Base-by-base conservation (phyloP, 1,284 basidiomycete genomes). In the Sanguinoderma infundibulare region DNA sequence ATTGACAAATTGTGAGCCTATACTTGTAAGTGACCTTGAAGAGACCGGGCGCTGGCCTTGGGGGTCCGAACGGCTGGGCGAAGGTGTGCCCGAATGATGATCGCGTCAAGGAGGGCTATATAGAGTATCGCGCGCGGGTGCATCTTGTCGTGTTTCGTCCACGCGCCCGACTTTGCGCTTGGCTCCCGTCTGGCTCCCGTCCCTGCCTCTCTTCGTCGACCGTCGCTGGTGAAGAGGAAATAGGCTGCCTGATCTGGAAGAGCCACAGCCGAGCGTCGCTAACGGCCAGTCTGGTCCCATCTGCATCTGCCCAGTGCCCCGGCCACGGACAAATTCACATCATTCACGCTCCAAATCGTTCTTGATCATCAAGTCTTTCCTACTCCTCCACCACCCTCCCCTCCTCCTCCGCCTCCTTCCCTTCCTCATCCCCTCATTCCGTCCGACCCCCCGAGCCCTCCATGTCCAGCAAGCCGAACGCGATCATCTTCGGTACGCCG, bases 401-500 rank as follows among this genome's bases (percentile, higher is more conserved):
- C 34, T 57, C 57, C 51, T 38, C 59, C n/a, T 39, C 53, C 53
- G 5, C 49, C 60, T 32, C 59, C 57, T 34, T 39, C 51, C 35
- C 50, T 62, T 35, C 57, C 57, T 58, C 53, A 34, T 40, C 61
- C 44, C 46, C 42, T 34, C 32, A 46, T 58, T 50, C 52, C 44
- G 44, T 53, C 60, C 63, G 60, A n/a, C n/a, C n/a, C n/a, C n/a
- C n/a, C n/a, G n/a, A n/a, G n/a, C n/a, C n/a, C n/a, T n/a, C n/a
- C n/a, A 79, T 79, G 78, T 73, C 78, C 53, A 74, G 72, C 51
- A 90, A 87, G 74, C 90, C 90, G n/a, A 86, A 77, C 74, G 92
- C 85, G 34, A 82, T 95, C 68, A 90, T 95, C 67, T 89, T 94
- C 67, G 93, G 93, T 94, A 66, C 69, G 84, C 49, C 53, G 35